Evolutionary conservation across 768 basidiomycete genomes (phyloP).

Genomic region (Collybiopsis luxurians): DNA sequence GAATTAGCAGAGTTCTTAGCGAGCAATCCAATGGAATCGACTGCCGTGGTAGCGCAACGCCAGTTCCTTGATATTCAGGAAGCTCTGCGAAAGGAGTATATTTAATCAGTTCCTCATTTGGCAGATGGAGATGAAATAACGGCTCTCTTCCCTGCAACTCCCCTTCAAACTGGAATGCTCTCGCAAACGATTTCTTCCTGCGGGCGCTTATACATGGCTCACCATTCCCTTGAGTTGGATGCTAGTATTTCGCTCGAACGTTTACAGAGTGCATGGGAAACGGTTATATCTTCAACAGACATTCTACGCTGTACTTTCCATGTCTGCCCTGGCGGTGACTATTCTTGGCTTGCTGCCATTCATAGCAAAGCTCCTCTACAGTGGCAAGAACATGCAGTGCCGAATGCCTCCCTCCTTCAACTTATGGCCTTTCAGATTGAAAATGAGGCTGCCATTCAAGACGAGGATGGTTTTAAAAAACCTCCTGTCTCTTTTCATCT

Average conservation of each 20-base stretch:
- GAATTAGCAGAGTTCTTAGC: conserved; percentile 4
- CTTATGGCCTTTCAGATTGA: conserved; percentile 2
- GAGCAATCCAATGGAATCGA: neutral
- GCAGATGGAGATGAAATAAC: neutral
- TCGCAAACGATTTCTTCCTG: conserved; percentile 1
- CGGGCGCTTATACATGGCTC: conserved; percentile 3
- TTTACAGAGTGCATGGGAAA: conserved; percentile 5
- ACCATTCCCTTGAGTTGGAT: conserved; percentile 2
- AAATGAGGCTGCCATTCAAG: neutral
- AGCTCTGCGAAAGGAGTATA: neutral
- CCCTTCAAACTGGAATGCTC: conserved; percentile 8
- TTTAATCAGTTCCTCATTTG: neutral
- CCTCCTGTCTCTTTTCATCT: conserved; percentile 6
- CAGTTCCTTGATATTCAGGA: conserved; percentile 1
- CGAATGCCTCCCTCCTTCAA: neutral
- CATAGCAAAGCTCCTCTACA: conserved; percentile 1
- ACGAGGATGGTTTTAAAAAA: conserved; percentile 1
- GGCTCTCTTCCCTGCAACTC: conserved; percentile 5
- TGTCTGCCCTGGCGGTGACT: neutral
- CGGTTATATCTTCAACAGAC: neutral
- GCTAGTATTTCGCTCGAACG: neutral
- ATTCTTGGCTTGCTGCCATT: conserved; percentile 8
- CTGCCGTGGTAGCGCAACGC: conserved; percentile 1
- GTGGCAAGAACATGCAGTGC: neutral
- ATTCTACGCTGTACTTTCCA: conserved; percentile 8